Evolutionary conservation across 257 asterid species (phyloP), one percentile per base, ranked within the genome.

Genomic region (Ilex asprella): DNA sequence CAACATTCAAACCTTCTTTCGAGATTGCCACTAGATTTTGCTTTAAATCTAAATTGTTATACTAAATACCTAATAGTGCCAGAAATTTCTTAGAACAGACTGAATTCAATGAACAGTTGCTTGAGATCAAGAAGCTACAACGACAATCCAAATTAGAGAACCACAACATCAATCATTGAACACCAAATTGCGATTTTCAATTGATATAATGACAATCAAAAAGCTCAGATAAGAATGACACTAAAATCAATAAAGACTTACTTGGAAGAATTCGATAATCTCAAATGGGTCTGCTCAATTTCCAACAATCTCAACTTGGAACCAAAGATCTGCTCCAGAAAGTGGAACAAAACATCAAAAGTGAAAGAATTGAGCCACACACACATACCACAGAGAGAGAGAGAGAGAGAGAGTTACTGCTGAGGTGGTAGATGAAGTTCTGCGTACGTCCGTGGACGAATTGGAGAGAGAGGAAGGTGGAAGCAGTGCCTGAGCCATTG

Each of bases 401-500:
- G 9, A 63, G 47, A 21, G 15, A 41, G 56, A 2, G 2, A 30
- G 31, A 30, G 32, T 49, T 56, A 56, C 62, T 70, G 31, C 58
- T 58, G 30, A 51, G 32, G 47, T 59, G 11, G 15, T 43, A 9
- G 65, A 14, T 16, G 70, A 61, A 31, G 64, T 56, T 21, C 44
- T 44, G 14, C 51, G 68, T 32, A 64, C 21, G 12, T 73, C 70
- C 50, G 15, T 15, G 32, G 77, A 51, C 29, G 64, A 63, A 16
- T 66, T 27, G 29, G 50, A 32, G 4, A 61, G 31, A 16, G 74
- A 29, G 39, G 62, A 31, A 53, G 71, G 56, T 5, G 55, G 76
- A 16, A 70, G 51, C 1, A 74, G 30, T 6, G 76, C 14, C 31
- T 51, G 63, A 64, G 80, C 73, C 83, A 78, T 78, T 55, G 27